A percentile compares a stretch with the other conserved stretches of the same genome.
These are phyloP conservation scores for Mrakia blollopis DNA, from an alignment of 768 basidiomycete genomes.

Conservation along the genomic window DNA sequence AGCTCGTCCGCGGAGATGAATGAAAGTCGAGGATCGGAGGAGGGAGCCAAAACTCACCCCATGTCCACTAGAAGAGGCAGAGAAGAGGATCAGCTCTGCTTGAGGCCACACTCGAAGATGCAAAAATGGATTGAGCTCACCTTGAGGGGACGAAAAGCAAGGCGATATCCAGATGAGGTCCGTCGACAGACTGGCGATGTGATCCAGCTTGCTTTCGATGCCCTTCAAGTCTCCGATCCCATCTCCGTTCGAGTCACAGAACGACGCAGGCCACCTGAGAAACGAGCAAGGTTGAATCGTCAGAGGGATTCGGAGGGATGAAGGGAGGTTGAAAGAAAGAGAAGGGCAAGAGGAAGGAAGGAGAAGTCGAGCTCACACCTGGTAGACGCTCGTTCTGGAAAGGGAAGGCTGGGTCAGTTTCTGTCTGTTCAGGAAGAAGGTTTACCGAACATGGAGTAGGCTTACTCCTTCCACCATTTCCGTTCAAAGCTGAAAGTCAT, in stretches of 20 bases:
- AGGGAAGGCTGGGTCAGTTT: too few relatives aligned
- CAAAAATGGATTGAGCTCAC: slow-evolving; percentile 43
- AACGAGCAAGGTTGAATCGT: too few relatives aligned
- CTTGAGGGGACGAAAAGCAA: slow-evolving; percentile 63
- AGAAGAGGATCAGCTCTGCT: neutral
- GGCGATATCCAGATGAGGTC: slow-evolving; percentile 67
- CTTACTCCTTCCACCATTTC: slow-evolving; percentile 7
- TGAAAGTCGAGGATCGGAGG: neutral
- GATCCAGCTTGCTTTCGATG: slow-evolving; percentile 60
- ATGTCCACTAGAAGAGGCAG: slow-evolving; percentile 42
- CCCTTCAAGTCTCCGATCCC: slow-evolving; percentile 67
- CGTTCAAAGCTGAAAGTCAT: neutral
- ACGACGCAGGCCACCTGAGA: slow-evolving; percentile 52
- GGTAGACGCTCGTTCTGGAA: too few relatives aligned
- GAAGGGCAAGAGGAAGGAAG: neutral
- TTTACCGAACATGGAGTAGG: too few relatives aligned
- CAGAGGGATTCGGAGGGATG: neutral
- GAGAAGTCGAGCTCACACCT: neutral
- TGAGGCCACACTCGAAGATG: neutral
- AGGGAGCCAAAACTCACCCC: slow-evolving; percentile 50
- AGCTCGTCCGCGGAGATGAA: neutral
- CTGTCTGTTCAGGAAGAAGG: too few relatives aligned
- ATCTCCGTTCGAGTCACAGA: slow-evolving; percentile 64
- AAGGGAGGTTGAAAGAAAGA: neutral
- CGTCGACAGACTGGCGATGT: slow-evolving; percentile 63